Conservation (phyloP, 177 flowering plant species). For the Vitis hybrid region DNA sequence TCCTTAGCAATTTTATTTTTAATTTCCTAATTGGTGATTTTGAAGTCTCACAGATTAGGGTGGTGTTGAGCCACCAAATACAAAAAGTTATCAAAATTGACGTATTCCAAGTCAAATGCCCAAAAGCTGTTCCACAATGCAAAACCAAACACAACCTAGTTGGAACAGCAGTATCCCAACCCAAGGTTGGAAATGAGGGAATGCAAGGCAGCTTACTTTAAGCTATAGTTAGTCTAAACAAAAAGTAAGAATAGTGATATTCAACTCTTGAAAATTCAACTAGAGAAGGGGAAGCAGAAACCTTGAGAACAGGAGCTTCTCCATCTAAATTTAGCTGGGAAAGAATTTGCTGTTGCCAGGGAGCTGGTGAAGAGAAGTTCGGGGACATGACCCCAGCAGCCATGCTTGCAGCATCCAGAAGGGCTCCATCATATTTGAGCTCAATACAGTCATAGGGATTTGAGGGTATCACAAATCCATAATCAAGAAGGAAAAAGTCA, state of each 20-base stretch:
- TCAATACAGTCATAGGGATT: slow-evolving; percentile 86
- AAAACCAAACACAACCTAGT: too few species aligned
- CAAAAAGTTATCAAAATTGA: too few species aligned
- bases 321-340: slow-evolving; percentile 61
- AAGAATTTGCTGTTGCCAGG: slow-evolving; percentile 73
- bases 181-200: background rate
- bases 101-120: too few species aligned
- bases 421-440: slow-evolving; percentile 80
- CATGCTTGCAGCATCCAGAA: slow-evolving; percentile 89
- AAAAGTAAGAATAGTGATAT: background rate
- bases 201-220: background rate
- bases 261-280: background rate
- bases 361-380: slow-evolving; percentile 71
- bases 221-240: background rate
- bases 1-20: too few species aligned
- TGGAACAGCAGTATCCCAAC: too few species aligned
- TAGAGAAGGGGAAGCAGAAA: slow-evolving; percentile 11
- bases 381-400: slow-evolving; percentile 78
- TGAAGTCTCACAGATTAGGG: too few species aligned
- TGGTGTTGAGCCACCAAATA: too few species aligned
- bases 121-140: too few species aligned
- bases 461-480: slow-evolving; percentile 75
- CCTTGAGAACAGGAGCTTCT: slow-evolving; percentile 69
- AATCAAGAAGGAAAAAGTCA: slow-evolving; percentile 86
- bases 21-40: too few species aligned